Evolutionary conservation across 2,329 filamentous ascomycete genomes (phyloP).

Genomic region (Pyrenophora graminea): DNA sequence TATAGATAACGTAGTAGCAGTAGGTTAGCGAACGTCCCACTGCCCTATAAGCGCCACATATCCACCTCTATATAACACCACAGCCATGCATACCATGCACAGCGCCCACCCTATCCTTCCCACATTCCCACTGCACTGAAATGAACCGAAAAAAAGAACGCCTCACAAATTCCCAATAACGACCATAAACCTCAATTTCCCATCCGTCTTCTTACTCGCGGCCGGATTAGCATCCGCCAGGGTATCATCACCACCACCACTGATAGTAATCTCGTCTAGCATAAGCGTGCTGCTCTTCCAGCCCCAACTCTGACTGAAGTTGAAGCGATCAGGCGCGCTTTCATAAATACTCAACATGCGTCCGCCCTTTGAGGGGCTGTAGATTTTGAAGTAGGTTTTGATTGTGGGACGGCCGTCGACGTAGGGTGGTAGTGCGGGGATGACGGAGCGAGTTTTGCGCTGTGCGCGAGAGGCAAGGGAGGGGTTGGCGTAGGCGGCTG

Average conservation of each 20-base stretch:
- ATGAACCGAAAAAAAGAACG: no score
- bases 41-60: no score
- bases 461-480: constrained; percentile 22
- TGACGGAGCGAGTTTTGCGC: constrained; percentile 23
- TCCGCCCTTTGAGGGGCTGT: constrained; percentile 62
- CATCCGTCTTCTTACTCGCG: constrained; percentile 50
- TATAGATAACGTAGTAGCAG: no score
- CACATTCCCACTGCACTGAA: no score
- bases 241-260: constrained; percentile 24
- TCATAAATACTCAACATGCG: constrained; percentile 64
- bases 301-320: constrained; percentile 64
- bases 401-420: constrained; percentile 61
- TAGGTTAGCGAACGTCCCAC: no score
- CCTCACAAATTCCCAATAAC: constrained; percentile 57
- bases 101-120: no score
- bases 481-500: constrained; percentile 32
- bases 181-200: constrained; percentile 62
- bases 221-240: constrained; percentile 13
- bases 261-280: constrained; percentile 52
- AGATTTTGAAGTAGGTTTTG: constrained; percentile 66
- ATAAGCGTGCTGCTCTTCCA: constrained; percentile 65
- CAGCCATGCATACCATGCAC: no score
- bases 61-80: no score
- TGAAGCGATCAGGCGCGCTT: constrained; percentile 61
- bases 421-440: constrained; percentile 57